These are phyloP conservation scores for Sclerotiophoma versabilis DNA, from an alignment of 2,329 filamentous ascomycete species.

Conservation along the genomic window DNA sequence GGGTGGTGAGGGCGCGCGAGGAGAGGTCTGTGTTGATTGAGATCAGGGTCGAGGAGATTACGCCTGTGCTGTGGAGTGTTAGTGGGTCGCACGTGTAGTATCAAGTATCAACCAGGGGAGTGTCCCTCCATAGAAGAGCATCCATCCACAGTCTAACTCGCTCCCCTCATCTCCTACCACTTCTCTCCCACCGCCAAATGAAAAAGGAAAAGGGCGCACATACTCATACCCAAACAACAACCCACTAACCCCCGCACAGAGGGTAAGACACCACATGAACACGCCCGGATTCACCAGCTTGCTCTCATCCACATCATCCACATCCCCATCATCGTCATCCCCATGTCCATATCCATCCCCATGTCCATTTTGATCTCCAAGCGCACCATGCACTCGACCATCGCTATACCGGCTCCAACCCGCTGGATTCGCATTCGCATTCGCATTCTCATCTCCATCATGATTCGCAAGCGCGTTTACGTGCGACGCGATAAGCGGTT, in stretches of 20 bases:
- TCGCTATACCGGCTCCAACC: no score
- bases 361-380: no score
- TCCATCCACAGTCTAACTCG: no score
- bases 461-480: no score
- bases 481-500: no score
- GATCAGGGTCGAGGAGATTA: conserved; percentile 67
- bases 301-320: conserved; percentile 37
- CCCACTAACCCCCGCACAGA: conserved; percentile 65
- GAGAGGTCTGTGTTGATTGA: conserved; percentile 63
- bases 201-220: conserved; percentile 10
- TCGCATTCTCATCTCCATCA: conserved; percentile 26
- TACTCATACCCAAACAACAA: conserved; percentile 69
- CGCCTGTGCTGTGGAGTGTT: conserved; percentile 57
- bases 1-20: conserved; percentile 58
- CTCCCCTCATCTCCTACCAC: no score
- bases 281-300: conserved; percentile 33
- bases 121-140: no score
- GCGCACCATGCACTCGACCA: no score
- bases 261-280: conserved; percentile 64
- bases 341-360: conserved; percentile 5
- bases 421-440: no score
- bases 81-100: background rate
- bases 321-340: conserved; percentile 10
- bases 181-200: background rate
- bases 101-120: background rate